These are phyloP conservation scores for Mucor circinelloides DNA, from an alignment of 371 early-diverging fungal species.

Conservation along the genomic window DNA sequence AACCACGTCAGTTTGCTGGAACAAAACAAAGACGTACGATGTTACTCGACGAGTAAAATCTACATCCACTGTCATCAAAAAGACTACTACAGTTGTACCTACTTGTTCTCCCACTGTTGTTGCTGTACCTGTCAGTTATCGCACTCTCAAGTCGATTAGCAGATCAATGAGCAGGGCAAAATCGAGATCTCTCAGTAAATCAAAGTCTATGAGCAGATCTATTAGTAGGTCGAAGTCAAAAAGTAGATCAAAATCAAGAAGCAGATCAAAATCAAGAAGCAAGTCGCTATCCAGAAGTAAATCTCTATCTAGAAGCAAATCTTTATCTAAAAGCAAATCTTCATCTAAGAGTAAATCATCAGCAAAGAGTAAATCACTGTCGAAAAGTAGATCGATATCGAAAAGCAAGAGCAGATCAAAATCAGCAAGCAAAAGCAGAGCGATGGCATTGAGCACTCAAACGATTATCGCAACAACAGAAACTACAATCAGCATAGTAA, in stretches of 20 bases:
- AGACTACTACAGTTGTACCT: background rate
- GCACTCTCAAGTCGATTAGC: slow-evolving; percentile 1
- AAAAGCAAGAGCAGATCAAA: background rate
- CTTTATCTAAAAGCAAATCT: background rate
- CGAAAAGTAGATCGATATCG: background rate
- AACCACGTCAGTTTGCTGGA: slow-evolving; percentile 13
- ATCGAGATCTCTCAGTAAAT: background rate
- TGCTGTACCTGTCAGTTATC: slow-evolving; percentile 18
- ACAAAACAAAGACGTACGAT: slow-evolving; percentile 5
- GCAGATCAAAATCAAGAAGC: background rate
- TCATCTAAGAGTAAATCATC: background rate
- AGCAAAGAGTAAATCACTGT: background rate
- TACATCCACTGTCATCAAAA: slow-evolving; percentile 6
- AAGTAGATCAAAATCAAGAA: background rate
- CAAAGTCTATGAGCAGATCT: background rate
- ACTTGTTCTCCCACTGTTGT: slow-evolving; percentile 27
- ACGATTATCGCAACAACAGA: background rate
- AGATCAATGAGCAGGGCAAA: background rate
- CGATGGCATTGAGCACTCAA: background rate
- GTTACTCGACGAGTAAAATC: background rate
- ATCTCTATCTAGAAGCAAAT: background rate
- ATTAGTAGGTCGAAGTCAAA: background rate
- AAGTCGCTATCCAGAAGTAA: background rate
- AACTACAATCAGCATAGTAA: background rate
- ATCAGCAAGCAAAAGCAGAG: background rate